These are phyloP conservation scores for Ormosia semicastrata DNA, from an alignment of 306 rosid species.

Conservation along the genomic window DNA sequence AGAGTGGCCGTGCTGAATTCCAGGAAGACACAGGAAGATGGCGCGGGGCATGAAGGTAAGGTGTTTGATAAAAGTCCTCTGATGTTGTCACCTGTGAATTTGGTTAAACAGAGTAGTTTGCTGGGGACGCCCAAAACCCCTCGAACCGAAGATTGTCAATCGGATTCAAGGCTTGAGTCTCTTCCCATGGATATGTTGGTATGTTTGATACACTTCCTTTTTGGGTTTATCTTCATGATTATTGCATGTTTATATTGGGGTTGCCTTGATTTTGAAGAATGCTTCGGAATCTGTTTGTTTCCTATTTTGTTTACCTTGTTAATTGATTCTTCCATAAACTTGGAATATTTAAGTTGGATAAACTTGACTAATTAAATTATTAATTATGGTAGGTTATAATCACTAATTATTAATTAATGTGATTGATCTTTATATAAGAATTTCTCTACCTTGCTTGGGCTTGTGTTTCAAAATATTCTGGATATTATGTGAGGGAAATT, in stretches of 20 bases:
- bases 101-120: conserved; percentile 44
- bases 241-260: background rate
- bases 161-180: conserved; percentile 77
- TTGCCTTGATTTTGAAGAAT: background rate
- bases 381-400: no score
- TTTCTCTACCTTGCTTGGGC: background rate
- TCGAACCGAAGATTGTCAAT: conserved; percentile 44
- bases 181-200: conserved; percentile 90
- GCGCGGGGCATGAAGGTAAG: conserved; percentile 33
- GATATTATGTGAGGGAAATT: background rate
- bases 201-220: background rate
- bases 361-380: no score
- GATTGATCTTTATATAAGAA: no score
- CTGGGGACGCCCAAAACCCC: conserved; percentile 75
- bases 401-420: no score
- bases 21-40: conserved; percentile 25
- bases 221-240: background rate
- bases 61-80: conserved; percentile 59
- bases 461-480: background rate
- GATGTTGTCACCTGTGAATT: conserved; percentile 78
- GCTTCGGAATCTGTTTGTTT: background rate
- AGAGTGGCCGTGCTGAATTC: conserved; percentile 53
- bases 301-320: no score
- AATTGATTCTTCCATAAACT: no score
- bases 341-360: no score